A percentile compares a stretch with the other conserved stretches of the same genome.
Evolutionary conservation across 2,329 filamentous ascomycete genomes (phyloP).

Genomic region (Trichoderma breve): DNA sequence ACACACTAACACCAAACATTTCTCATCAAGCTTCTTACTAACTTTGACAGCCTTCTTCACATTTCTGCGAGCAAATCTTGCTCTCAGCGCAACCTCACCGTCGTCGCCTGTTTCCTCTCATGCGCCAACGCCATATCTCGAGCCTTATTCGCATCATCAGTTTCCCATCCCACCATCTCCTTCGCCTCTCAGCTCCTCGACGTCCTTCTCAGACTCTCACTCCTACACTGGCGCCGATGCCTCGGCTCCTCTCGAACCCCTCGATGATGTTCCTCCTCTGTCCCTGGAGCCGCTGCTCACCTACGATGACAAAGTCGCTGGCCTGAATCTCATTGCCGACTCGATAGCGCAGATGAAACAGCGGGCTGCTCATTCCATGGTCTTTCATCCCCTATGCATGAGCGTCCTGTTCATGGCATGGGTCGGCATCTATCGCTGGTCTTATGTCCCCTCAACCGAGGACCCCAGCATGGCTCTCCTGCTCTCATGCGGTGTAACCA

Average conservation of each 20-base stretch:
- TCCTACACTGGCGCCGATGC: constrained; percentile 33
- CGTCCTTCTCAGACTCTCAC: constrained; percentile 4
- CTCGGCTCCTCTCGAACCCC: constrained; percentile 30
- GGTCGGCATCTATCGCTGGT: constrained; percentile 45
- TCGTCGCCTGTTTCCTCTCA: constrained; percentile 62
- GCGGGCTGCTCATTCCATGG: constrained; percentile 59
- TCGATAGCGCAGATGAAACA: constrained; percentile 81
- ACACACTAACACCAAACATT: background rate
- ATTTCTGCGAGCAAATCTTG: constrained; percentile 76
- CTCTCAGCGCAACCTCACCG: constrained; percentile 50
- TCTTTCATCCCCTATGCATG: constrained; percentile 60
- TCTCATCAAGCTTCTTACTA: background rate
- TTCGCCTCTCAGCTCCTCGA: constrained; percentile 53
- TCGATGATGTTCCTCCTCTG: constrained; percentile 59
- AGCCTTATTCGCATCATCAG: constrained; percentile 45
- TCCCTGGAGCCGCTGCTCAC: constrained; percentile 56
- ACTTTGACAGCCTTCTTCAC: constrained; percentile 72
- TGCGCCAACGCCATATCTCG: constrained; percentile 62
- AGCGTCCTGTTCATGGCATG: constrained; percentile 46
- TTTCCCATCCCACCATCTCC: constrained; percentile 44
- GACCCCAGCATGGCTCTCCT: constrained; percentile 51
- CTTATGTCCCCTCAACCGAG: constrained; percentile 48
- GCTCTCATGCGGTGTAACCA: constrained; percentile 59
- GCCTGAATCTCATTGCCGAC: constrained; percentile 73
- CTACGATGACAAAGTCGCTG: constrained; percentile 61